Percentiles rank a stretch among this genome's conserved stretches.
Conservation (phyloP, 2,329 filamentous ascomycete species). For the Pseudonectria foliicola region DNA sequence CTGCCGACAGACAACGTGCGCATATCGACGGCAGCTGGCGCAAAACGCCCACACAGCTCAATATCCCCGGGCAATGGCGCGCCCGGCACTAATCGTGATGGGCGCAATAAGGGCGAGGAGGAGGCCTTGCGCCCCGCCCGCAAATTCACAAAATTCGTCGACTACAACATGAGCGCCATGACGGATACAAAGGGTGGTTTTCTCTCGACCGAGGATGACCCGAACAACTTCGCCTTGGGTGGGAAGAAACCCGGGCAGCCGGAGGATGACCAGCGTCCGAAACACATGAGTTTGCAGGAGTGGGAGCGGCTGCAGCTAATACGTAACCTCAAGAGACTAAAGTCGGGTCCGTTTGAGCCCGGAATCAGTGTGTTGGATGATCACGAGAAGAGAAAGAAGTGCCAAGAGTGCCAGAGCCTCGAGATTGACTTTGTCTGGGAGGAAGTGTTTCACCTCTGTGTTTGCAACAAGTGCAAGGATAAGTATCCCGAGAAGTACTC, state of each 20-base stretch:
- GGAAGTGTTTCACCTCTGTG: constrained; percentile 66
- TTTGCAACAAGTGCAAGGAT: constrained; percentile 85
- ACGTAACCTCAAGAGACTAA: constrained; percentile 62
- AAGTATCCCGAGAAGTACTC: constrained; percentile 88
- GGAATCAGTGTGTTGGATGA: constrained; percentile 69
- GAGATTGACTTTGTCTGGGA: constrained; percentile 97
- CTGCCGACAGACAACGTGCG: constrained; percentile 60
- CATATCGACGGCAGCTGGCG: constrained; percentile 34
- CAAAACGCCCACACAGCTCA: constrained; percentile 64
- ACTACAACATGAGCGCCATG: constrained; percentile 98
- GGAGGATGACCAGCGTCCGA: constrained; percentile 57
- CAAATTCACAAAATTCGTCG: constrained; percentile 91
- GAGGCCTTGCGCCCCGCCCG: constrained; percentile 63
- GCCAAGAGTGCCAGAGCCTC: constrained; percentile 71
- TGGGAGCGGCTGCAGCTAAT: constrained; percentile 83
- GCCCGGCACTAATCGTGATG: constrained; percentile 62
- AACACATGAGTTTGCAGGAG: constrained; percentile 81
- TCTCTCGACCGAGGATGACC: constrained; percentile 83
- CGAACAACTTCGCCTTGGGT: constrained; percentile 68
- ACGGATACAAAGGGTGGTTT: constrained; percentile 97
- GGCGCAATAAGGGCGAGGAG: constrained; percentile 42
- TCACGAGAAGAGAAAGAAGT: constrained; percentile 60
- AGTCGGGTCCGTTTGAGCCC: constrained; percentile 80
- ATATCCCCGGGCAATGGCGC: constrained; percentile 43
- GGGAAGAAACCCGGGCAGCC: constrained; percentile 31